These are phyloP conservation scores for Mortierella sp. DNA, from an alignment of 371 early-diverging fungal species.

Conservation along the genomic window DNA sequence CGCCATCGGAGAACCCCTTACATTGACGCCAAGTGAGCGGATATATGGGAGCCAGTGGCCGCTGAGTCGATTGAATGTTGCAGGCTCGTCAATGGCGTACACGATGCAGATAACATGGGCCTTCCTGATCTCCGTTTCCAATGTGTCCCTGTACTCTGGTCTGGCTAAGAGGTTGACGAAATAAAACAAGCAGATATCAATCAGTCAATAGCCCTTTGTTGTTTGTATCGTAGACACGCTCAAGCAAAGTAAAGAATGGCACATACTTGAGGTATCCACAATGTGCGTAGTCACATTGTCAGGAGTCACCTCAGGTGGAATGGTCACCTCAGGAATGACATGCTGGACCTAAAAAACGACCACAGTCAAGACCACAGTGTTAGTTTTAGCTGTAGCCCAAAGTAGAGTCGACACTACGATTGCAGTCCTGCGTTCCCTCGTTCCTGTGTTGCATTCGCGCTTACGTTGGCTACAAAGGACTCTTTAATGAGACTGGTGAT, in stretches of 20 bases:
- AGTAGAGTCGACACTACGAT: neutral
- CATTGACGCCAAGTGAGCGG: constrained; percentile 90
- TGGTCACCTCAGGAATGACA: constrained; percentile 97
- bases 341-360: constrained; percentile 85
- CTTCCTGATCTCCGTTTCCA: constrained; percentile 92
- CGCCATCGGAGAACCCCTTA: constrained; percentile 56
- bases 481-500: constrained; percentile 97
- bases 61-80: constrained; percentile 86
- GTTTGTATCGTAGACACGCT: neutral
- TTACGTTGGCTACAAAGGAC: constrained; percentile 91
- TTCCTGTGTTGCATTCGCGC: constrained; percentile 13
- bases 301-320: constrained; percentile 97
- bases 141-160: constrained; percentile 86
- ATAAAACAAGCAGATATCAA: neutral
- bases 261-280: constrained; percentile 91
- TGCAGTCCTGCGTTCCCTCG: neutral
- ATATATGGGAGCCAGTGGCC: constrained; percentile 95
- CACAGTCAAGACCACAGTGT: neutral
- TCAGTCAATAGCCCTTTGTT: neutral
- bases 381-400: neutral
- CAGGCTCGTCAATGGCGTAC: constrained; percentile 88
- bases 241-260: neutral
- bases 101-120: constrained; percentile 98
- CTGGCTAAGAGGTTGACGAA: constrained; percentile 68
- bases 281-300: constrained; percentile 97